A percentile compares a stretch with the other conserved stretches of the same genome.
Conservation (phyloP, 257 asterid genomes). For the Nicotiana sylvestris region DNA sequence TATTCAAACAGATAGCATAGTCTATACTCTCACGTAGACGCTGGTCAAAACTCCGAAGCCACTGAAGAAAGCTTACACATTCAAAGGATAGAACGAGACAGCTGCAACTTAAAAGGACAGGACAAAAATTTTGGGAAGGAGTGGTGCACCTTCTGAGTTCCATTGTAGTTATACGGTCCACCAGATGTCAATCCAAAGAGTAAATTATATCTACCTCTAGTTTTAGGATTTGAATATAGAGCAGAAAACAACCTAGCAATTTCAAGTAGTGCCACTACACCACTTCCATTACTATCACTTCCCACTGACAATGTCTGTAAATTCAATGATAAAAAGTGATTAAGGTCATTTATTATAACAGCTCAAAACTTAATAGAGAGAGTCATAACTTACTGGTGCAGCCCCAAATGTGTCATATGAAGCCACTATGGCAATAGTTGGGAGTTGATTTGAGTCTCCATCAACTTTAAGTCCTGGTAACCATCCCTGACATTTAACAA, state of each 20-base stretch:
- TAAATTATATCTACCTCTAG: constrained; percentile 82
- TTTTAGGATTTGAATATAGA: constrained; percentile 79
- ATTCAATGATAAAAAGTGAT: neutral
- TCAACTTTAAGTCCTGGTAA: constrained; percentile 87
- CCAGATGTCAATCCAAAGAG: constrained; percentile 93
- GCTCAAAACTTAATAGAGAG: constrained; percentile 3
- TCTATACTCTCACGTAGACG: constrained; percentile 86
- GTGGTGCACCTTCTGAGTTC: constrained; percentile 69
- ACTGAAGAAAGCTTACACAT: constrained; percentile 48
- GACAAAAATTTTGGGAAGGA: constrained; percentile 1
- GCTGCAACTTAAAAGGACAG: neutral
- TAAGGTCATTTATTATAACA: neutral
- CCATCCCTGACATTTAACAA: constrained; percentile 67
- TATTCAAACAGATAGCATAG: constrained; percentile 90
- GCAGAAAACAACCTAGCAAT: constrained; percentile 84
- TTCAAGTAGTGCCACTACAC: constrained; percentile 86
- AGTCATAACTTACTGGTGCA: constrained; percentile 61
- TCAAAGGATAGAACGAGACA: constrained; percentile 5
- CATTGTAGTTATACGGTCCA: constrained; percentile 91
- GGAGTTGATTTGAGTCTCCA: constrained; percentile 71
- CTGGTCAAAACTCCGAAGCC: constrained; percentile 90
- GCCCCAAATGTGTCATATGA: constrained; percentile 99
- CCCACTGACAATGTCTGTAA: constrained; percentile 78
- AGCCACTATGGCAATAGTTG: constrained; percentile 95
- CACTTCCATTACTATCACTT: constrained; percentile 96